These are phyloP conservation scores for Musa schizocarpa DNA, from an alignment of 176 grass and related monocot genomes.

Conservation along the genomic window DNA sequence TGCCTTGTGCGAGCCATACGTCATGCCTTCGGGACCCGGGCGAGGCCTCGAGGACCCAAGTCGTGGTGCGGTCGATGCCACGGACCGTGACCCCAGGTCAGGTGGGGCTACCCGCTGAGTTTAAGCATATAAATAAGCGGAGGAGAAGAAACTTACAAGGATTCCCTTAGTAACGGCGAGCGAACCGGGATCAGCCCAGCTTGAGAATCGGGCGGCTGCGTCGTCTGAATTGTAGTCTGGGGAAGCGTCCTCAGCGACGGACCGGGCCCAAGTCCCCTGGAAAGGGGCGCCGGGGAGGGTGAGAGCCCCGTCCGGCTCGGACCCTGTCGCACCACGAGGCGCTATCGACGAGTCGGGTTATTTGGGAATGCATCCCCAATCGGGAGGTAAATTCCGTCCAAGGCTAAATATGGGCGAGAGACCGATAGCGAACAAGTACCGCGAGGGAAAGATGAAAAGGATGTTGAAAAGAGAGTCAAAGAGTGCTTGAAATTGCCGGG, in stretches of 20 bases:
- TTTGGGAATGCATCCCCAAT: too few species aligned
- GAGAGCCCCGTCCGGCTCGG: constrained; percentile 13
- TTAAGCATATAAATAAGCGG: constrained; percentile 31
- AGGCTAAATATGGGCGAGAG: constrained; percentile 59
- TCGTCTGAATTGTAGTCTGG: too few species aligned
- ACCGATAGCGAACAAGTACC: constrained; percentile 65
- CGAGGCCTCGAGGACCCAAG: too few species aligned
- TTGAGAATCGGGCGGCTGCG: constrained; percentile 26
- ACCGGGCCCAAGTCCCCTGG: too few species aligned
- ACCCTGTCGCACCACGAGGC: constrained; percentile 14
- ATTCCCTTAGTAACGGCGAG: constrained; percentile 50
- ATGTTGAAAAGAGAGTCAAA: constrained; percentile 50
- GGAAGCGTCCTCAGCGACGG: too few species aligned
- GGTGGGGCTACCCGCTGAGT: neutral
- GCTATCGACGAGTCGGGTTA: constrained; percentile 4
- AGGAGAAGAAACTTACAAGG: constrained; percentile 47
- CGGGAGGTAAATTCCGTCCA: constrained; percentile 32
- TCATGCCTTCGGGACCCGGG: too few species aligned
- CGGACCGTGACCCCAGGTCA: too few species aligned
- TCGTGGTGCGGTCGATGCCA: too few species aligned
- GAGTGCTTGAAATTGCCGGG: constrained; percentile 72
- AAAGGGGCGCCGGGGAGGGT: constrained; percentile 5
- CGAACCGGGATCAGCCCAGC: constrained; percentile 36
- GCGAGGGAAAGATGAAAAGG: constrained; percentile 66
- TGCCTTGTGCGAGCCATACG: too few species aligned